Conservation (phyloP, 352 stramenopile genomes). For the Blastocystis sp. region DNA sequence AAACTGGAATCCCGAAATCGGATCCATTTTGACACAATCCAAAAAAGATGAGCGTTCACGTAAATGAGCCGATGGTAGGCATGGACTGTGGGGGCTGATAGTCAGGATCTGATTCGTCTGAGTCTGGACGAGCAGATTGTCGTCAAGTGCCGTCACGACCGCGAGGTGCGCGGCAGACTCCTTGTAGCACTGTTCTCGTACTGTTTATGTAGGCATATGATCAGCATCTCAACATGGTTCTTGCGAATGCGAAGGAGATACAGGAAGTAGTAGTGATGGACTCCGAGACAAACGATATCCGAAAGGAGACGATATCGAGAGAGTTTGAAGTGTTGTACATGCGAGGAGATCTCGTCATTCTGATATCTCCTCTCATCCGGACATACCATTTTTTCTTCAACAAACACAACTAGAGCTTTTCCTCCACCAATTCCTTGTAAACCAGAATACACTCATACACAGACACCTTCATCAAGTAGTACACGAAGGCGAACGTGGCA, state of each 20-base stretch:
- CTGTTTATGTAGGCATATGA: conserved; percentile 17
- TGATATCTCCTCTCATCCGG: conserved; percentile 24
- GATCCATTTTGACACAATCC: background rate
- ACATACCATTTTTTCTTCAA: background rate
- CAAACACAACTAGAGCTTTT: background rate
- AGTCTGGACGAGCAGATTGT: conserved; percentile 46
- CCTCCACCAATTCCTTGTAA: conserved; percentile 5
- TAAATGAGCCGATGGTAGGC: background rate
- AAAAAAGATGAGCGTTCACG: background rate
- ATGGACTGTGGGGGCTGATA: background rate
- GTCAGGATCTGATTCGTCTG: conserved; percentile 27
- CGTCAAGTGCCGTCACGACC: conserved; percentile 25
- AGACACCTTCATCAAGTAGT: conserved; percentile 30
- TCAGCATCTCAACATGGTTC: conserved; percentile 49
- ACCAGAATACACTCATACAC: conserved; percentile 24
- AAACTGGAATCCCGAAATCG: too few species aligned
- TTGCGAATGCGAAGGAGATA: conserved; percentile 44
- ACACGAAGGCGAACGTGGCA: conserved; percentile 3
- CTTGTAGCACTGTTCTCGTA: background rate
- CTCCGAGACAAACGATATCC: conserved; percentile 13
- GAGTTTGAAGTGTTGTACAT: conserved; percentile 15
- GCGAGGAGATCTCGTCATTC: background rate
- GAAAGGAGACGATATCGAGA: background rate
- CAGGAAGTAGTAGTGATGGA: background rate
- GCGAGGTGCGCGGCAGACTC: conserved; percentile 31